phyloP scores from a whole-genome alignment of 768 basidiomycete genomes.

The Pulveroboletus frians region DNA sequence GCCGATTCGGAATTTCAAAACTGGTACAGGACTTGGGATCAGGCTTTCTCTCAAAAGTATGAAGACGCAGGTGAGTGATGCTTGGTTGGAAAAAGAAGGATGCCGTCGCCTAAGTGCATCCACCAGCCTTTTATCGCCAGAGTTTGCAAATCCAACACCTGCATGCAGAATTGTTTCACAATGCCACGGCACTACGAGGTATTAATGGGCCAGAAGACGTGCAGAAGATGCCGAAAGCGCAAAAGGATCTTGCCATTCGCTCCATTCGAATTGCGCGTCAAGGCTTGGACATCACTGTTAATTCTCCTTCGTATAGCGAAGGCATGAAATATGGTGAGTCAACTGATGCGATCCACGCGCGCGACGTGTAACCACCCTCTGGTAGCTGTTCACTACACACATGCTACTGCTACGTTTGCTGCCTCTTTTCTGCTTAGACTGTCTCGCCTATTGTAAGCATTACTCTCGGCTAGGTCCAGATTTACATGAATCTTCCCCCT shows the following conservation, averaged over 20 bases:
- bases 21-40: slow-evolving; percentile 83
- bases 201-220: slow-evolving; percentile 86
- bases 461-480: not conserved
- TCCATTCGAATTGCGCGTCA: slow-evolving; percentile 80
- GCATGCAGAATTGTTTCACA: slow-evolving; percentile 83
- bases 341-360: not conserved
- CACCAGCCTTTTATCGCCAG: slow-evolving; percentile 79
- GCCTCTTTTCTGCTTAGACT: slow-evolving; percentile 87
- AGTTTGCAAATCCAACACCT: slow-evolving; percentile 82
- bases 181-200: slow-evolving; percentile 75
- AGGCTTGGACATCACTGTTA: slow-evolving; percentile 81
- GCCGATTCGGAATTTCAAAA: slow-evolving; percentile 74
- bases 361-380: slow-evolving; percentile 4
- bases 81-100: not conserved
- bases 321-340: slow-evolving; percentile 84
- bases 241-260: slow-evolving; percentile 72
- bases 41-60: slow-evolving; percentile 74
- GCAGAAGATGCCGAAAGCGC: slow-evolving; percentile 71
- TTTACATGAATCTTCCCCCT: not conserved
- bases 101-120: slow-evolving; percentile 2
- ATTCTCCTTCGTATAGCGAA: slow-evolving; percentile 78
- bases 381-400: slow-evolving; percentile 82
- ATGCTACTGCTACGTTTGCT: slow-evolving; percentile 90
- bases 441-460: slow-evolving; percentile 76
- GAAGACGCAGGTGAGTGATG: slow-evolving; percentile 63